Base-by-base conservation (phyloP, 805 yeast species). In the Saturnispora hagleri region DNA sequence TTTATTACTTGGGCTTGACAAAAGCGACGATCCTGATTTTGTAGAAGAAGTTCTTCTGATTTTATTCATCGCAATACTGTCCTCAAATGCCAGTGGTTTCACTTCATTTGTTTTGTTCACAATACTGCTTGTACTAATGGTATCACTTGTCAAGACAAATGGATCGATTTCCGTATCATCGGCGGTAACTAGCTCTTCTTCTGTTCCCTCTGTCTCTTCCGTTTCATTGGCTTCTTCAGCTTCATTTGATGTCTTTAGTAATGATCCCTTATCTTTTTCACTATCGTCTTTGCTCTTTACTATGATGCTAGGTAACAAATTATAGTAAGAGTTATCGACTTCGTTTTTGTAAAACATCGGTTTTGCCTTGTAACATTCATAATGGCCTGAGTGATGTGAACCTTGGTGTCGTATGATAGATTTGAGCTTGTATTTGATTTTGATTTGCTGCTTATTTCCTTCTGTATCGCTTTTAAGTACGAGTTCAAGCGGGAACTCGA, bases 391-490 rank as follows among this genome's bases (percentile, higher is more conserved):
- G 20, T 82, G 76, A 66, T 90, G 97, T 1, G 91, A 81, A 0
- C 99, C 99, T 45, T 82, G 80, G 64, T 93, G 98, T 57, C 89
- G 77, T 18, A 93, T 81, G 55, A 88, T 70, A 0, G 97, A 85
- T 55, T 75, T 77, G 36, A 93, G 72, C 54, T 72, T 71, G 64
- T 87, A 89, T 41, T 24, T 28, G 22, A 41, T 13, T 18, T 34
- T 40, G 3, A 33, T 40, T 15, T 10, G 35, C 1, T 51, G 40
- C 26, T 52, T 41, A 22, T 31, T 36, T 6, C 50, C 24, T 20
- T 17, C 42, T 18, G 20, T 18, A 12, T 38, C 42, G 6, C 24
- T 18, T 17, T 38, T 38, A 5, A 38, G 27, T 31, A 5, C 10
- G 5, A 31, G 34, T 13, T 72, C 69, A 52, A 84, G 57, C n/a